These are phyloP conservation scores for Moesziomyces parantarcticus DNA, from an alignment of 1,284 basidiomycete genomes.

Conservation along the genomic window DNA sequence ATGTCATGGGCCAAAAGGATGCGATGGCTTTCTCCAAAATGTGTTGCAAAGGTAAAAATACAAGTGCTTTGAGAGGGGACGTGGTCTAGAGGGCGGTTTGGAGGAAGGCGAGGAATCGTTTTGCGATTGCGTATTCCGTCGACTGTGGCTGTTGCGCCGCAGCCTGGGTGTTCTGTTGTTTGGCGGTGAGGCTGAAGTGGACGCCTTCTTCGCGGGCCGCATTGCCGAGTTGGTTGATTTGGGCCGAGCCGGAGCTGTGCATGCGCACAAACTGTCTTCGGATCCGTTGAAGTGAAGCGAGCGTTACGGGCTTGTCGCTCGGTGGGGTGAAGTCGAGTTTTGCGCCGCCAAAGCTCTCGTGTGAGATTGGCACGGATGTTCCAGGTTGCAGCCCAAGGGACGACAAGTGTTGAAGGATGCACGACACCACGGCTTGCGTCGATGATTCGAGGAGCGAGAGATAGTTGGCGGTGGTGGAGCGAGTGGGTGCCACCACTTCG, in stretches of 20 bases:
- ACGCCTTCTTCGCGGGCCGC: slow-evolving; percentile 45
- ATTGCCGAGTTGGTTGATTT: slow-evolving; percentile 50
- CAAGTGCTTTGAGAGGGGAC: neutral
- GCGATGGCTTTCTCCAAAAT: neutral
- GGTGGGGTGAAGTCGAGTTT: slow-evolving; percentile 42
- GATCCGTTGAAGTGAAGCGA: slow-evolving; percentile 55
- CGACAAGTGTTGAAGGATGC: slow-evolving; percentile 51
- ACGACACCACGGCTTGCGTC: slow-evolving; percentile 54
- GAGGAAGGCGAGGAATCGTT: slow-evolving; percentile 56
- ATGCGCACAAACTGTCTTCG: slow-evolving; percentile 62
- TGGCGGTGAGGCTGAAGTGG: slow-evolving; percentile 28
- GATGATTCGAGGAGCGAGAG: slow-evolving; percentile 67
- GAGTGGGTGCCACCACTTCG: slow-evolving; percentile 77
- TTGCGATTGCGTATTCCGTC: slow-evolving; percentile 47
- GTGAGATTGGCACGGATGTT: slow-evolving; percentile 27
- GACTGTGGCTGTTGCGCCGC: slow-evolving; percentile 11
- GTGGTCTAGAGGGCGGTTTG: slow-evolving; percentile 29
- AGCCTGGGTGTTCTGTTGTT: neutral
- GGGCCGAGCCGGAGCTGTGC: slow-evolving; percentile 57
- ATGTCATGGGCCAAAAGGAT: too few species aligned
- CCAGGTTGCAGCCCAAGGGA: slow-evolving; percentile 29
- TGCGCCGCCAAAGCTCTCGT: slow-evolving; percentile 11
- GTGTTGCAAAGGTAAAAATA: slow-evolving; percentile 23
- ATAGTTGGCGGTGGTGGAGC: slow-evolving; percentile 68
- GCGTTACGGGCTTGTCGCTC: slow-evolving; percentile 29